Evolutionary conservation across 495 filamentous ascomycete species (phyloP).

Genomic region (Penicillium lagena): DNA sequence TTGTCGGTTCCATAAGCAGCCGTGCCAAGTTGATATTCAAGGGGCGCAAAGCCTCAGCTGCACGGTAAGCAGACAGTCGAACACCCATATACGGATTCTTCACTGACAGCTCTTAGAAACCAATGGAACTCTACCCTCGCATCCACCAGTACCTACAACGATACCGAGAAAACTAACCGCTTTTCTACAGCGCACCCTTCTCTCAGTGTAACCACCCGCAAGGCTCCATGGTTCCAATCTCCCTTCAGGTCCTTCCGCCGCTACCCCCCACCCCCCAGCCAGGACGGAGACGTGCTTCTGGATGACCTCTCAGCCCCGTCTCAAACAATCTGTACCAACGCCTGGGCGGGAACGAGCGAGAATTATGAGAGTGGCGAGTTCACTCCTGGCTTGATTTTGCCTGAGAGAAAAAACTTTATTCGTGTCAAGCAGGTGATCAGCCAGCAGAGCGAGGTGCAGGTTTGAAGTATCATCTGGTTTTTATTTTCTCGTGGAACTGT

Average conservation of each 20-base stretch:
- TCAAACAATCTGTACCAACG: constrained; percentile 29
- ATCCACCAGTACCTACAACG: background rate
- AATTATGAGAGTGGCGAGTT: constrained; percentile 20
- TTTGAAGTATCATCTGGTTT: constrained; percentile 1
- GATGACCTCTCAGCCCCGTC: constrained; percentile 11
- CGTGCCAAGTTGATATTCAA: constrained; percentile 23
- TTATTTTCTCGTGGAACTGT: no score
- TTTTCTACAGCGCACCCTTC: background rate
- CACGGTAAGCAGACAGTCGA: constrained; percentile 8
- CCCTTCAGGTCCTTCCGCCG: constrained; percentile 9
- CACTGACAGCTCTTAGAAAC: background rate
- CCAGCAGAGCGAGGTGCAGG: constrained; percentile 30
- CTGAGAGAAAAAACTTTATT: constrained; percentile 18
- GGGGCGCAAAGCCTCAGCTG: constrained; percentile 6
- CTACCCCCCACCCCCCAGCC: background rate
- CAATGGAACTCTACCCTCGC: background rate
- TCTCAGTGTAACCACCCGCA: background rate
- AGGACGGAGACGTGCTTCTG: constrained; percentile 10
- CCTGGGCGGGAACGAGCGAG: constrained; percentile 27
- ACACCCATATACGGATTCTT: background rate
- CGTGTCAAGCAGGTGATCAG: constrained; percentile 33
- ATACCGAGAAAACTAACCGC: background rate
- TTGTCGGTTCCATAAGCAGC: constrained; percentile 15
- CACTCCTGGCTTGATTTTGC: background rate
- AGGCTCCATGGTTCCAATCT: constrained; percentile 9